Evolutionary conservation across 257 asterid genomes (phyloP).

Genomic region (Capsicum rhomboideum): DNA sequence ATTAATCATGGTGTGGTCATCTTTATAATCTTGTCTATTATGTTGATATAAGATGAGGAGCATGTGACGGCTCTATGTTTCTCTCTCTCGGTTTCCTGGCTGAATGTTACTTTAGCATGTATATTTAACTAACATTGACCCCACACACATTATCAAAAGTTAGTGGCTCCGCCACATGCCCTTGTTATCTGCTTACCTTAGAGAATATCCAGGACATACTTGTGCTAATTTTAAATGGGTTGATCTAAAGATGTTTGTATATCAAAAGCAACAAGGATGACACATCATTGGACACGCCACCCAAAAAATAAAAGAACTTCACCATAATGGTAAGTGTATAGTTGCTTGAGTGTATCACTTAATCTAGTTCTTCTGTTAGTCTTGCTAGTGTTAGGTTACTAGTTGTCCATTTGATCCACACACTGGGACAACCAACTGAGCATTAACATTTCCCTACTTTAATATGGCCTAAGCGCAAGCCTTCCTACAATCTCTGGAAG

Average conservation of each 20-base stretch:
- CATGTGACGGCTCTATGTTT: not conserved
- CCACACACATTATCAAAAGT: not conserved
- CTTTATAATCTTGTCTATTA: not conserved
- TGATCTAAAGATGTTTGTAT: not conserved
- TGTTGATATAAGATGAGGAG: not conserved
- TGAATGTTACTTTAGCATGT: not conserved
- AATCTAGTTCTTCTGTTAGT: not conserved
- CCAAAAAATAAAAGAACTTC: not conserved
- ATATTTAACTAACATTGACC: not conserved
- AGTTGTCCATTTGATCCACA: not conserved
- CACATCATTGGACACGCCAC: not conserved
- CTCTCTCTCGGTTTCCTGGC: not conserved
- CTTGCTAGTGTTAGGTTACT: not conserved
- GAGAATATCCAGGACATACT: not conserved
- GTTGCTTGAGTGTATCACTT: not conserved
- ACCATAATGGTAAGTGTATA: not conserved
- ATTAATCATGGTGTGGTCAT: not conserved
- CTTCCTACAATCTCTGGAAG: not conserved
- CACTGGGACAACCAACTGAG: not conserved
- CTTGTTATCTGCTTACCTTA: not conserved
- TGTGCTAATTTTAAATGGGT: not conserved
- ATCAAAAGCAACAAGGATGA: not conserved
- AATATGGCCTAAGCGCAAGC: not conserved
- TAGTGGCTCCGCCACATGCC: not conserved
- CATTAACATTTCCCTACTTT: not conserved